A percentile compares a stretch with the other conserved stretches of the same genome.
Conservation (phyloP, 2,329 filamentous ascomycete genomes). For the Aureobasidium zeae region DNA sequence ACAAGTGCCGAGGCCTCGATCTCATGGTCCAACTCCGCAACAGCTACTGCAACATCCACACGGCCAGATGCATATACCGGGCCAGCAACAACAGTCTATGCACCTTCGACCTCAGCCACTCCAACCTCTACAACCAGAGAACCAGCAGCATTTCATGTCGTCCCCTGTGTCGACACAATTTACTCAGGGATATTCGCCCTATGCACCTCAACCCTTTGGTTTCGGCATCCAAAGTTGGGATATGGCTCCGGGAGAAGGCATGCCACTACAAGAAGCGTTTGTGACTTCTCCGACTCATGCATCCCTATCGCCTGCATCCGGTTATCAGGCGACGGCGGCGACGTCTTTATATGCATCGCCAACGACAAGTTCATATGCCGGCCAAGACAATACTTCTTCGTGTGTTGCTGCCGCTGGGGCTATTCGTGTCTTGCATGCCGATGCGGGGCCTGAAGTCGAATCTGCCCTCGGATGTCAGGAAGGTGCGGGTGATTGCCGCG, state of each 20-base stretch:
- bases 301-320: background rate
- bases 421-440: slow-evolving; percentile 36
- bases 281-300: background rate
- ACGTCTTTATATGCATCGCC: background rate
- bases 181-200: background rate
- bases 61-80: background rate
- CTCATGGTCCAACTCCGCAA: background rate
- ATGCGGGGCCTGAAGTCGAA: slow-evolving; percentile 31
- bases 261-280: background rate
- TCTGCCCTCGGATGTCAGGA: slow-evolving; percentile 33
- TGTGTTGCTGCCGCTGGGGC: slow-evolving; percentile 37
- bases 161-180: background rate
- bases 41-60: background rate
- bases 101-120: background rate
- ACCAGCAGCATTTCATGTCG: slow-evolving; percentile 4
- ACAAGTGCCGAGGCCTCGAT: background rate
- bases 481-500: slow-evolving; percentile 32
- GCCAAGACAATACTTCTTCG: slow-evolving; percentile 21
- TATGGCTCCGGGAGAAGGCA: slow-evolving; percentile 1
- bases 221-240: slow-evolving; percentile 1
- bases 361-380: background rate
- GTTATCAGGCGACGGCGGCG: background rate
- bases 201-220: slow-evolving; percentile 6
- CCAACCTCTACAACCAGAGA: background rate
- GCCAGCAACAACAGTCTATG: slow-evolving; percentile 5